Percentiles rank a stretch among this genome's conserved stretches.
These are phyloP conservation scores for Calocera viscosa DNA, from an alignment of 768 basidiomycete genomes.

Conservation along the genomic window DNA sequence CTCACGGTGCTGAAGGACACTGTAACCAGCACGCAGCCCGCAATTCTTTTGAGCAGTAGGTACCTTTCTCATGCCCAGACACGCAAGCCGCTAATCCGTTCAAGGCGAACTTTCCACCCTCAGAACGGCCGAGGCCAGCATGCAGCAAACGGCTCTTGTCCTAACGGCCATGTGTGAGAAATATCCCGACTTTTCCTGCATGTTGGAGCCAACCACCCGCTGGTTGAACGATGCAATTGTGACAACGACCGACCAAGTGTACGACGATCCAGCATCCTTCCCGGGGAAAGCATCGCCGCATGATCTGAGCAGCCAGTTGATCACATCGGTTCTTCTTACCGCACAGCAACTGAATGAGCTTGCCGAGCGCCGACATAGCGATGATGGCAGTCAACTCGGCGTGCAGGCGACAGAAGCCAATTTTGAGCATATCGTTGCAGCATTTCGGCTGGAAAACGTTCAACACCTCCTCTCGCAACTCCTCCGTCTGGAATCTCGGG, in stretches of 20 bases:
- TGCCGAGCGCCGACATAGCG: neutral
- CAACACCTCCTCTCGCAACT: neutral
- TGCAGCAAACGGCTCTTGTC: neutral
- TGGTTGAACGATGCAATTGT: neutral
- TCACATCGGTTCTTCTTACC: conserved; percentile 52
- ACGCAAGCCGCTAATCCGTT: neutral
- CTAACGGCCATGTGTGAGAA: neutral
- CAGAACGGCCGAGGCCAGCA: neutral
- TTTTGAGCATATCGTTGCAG: neutral
- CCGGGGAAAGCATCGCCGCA: conserved; percentile 3
- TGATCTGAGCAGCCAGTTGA: conserved; percentile 25
- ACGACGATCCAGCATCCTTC: neutral
- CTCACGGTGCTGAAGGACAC: neutral
- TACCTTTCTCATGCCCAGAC: neutral
- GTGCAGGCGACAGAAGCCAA: neutral
- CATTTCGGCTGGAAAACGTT: neutral
- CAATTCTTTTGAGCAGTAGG: neutral
- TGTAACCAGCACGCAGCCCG: neutral
- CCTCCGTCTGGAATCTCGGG: neutral
- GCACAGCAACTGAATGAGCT: conserved; percentile 42
- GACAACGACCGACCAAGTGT: neutral
- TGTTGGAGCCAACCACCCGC: neutral
- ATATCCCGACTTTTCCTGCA: neutral
- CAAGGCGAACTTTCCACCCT: neutral
- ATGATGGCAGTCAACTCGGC: neutral